Evolutionary conservation across 352 stramenopile genomes (phyloP).

Genomic region (Halophytophthora polymorphica): DNA sequence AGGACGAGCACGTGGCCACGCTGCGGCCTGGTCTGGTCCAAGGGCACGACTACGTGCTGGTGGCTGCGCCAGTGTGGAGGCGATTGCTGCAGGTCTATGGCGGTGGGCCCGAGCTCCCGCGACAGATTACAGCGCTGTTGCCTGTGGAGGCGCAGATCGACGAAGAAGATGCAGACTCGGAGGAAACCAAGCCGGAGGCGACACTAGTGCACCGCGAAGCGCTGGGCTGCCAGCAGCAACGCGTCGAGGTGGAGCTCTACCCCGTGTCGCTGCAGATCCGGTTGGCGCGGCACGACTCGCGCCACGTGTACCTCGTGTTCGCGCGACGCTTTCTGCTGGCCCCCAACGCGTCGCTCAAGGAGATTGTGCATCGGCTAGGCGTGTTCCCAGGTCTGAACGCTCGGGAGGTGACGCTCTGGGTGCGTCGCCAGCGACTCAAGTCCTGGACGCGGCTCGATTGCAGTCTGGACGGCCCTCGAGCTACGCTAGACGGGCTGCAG

Average conservation of each 20-base stretch:
- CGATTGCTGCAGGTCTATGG: conserved; percentile 52
- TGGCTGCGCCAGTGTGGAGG: conserved; percentile 42
- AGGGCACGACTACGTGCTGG: conserved; percentile 45
- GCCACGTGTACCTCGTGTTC: conserved; percentile 58
- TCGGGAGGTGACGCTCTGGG: conserved; percentile 57
- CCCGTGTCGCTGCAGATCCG: conserved; percentile 53
- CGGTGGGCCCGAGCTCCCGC: conserved; percentile 51
- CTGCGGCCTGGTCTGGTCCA: conserved; percentile 30
- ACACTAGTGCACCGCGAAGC: conserved; percentile 1
- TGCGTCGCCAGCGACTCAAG: conserved; percentile 51
- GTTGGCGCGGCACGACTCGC: conserved; percentile 49
- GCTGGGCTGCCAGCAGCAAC: conserved; percentile 7
- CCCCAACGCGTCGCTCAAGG: conserved; percentile 37
- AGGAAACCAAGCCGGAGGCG: background rate
- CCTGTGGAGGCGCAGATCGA: conserved; percentile 17
- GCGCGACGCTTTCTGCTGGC: conserved; percentile 45
- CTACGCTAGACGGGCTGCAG: conserved; percentile 37
- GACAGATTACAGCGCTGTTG: conserved; percentile 30
- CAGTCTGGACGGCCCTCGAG: conserved; percentile 36
- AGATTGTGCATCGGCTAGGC: conserved; percentile 56
- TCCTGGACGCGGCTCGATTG: conserved; percentile 59
- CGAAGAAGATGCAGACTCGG: conserved; percentile 14
- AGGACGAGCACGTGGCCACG: conserved; percentile 33
- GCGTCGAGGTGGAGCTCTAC: conserved; percentile 46
- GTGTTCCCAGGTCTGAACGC: conserved; percentile 52